A percentile compares a stretch with the other conserved stretches of the same genome.
Conservation (phyloP, 176 grass and related monocot species). For the Themeda triandra region DNA sequence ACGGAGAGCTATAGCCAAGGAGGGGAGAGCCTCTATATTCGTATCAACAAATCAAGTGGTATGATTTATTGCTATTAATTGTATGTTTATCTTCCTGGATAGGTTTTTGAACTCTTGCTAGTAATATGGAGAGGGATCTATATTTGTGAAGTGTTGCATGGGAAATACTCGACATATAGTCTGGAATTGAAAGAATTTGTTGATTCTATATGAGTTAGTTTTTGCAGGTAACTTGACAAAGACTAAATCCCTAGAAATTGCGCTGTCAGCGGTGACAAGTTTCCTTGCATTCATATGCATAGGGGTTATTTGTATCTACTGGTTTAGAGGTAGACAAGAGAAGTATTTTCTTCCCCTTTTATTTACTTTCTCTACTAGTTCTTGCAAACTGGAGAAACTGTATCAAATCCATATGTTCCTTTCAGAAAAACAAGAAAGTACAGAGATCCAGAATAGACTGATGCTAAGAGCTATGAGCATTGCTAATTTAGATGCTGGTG, state of each 20-base stretch:
- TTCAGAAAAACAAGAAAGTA: conserved; percentile 10
- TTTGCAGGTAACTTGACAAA: conserved; percentile 21
- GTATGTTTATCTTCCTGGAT: not conserved
- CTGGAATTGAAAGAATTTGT: not conserved
- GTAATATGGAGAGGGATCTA: not conserved
- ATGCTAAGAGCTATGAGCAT: not conserved
- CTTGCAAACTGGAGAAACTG: not conserved
- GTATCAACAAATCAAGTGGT: not conserved
- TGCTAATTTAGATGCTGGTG: not conserved
- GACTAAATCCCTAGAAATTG: not conserved
- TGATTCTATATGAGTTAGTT: conserved; percentile 3
- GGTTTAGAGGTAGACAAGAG: conserved; percentile 18
- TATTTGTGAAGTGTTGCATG: not conserved
- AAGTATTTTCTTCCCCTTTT: not conserved
- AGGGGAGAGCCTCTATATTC: conserved; percentile 46
- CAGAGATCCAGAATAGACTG: not conserved
- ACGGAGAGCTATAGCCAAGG: not conserved
- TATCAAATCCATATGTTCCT: not conserved
- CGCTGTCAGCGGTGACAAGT: not conserved
- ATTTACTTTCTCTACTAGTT: not conserved
- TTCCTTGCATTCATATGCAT: conserved; percentile 27
- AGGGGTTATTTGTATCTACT: conserved; percentile 9
- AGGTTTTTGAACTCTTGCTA: not conserved
- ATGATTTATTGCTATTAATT: not conserved
- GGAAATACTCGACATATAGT: not conserved